These are phyloP conservation scores for Tranzscheliella williamsii DNA, from an alignment of 1,284 basidiomycete species.

Conservation along the genomic window DNA sequence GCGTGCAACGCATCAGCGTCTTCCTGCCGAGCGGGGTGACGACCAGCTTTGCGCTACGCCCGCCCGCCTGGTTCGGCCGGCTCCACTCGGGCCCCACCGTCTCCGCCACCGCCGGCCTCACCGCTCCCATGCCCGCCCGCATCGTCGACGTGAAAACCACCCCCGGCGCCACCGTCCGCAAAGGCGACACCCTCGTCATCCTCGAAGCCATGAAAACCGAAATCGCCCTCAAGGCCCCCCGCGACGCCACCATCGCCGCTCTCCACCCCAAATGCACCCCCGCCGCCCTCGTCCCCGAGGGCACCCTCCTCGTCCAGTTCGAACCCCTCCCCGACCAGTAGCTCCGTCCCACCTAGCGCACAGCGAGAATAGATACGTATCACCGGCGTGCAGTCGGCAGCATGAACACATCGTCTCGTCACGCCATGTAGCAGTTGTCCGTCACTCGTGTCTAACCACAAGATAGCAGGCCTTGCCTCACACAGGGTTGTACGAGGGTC, in stretches of 20 bases:
- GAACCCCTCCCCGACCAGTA: conserved; percentile 8
- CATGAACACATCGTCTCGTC: no score
- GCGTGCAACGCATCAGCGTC: conserved; percentile 3
- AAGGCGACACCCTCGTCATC: conserved; percentile 78
- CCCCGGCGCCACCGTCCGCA: conserved; percentile 75
- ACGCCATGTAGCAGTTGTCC: no score
- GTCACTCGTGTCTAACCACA: no score
- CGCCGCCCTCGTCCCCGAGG: conserved; percentile 87
- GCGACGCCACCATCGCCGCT: conserved; percentile 70
- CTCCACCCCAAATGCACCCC: conserved; percentile 67
- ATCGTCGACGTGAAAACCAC: conserved; percentile 77
- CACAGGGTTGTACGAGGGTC: no score
- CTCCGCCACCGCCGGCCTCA: neutral
- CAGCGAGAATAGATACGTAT: no score
- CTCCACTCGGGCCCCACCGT: neutral
- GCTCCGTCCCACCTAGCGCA: no score
- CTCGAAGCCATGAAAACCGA: conserved; percentile 93
- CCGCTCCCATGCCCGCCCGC: conserved; percentile 36
- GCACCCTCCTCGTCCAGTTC: conserved; percentile 72
- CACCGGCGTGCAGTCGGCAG: no score
- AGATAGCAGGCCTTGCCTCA: no score
- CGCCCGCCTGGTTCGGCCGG: conserved; percentile 15
- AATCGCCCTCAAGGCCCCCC: conserved; percentile 70
- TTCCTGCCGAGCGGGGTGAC: conserved; percentile 19
- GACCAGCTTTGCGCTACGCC: conserved; percentile 2